Evolutionary conservation across 2,329 filamentous ascomycete genomes (phyloP).

Genomic region (Elsinoe australis): DNA sequence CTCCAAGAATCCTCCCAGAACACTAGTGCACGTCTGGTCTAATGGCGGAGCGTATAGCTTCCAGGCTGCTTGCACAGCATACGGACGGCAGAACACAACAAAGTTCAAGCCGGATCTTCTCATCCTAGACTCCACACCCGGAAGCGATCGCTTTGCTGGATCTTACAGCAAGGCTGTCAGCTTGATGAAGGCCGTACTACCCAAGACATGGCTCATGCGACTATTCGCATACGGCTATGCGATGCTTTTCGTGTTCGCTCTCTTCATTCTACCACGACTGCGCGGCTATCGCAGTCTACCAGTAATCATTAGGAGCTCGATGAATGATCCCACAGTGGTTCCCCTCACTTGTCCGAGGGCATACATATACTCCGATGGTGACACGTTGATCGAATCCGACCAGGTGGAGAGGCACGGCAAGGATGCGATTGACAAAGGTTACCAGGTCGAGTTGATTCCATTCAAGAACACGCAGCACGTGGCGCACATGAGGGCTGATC

Average conservation of each 20-base stretch:
- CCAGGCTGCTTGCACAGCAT: constrained; percentile 4
- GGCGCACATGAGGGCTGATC: constrained; percentile 42
- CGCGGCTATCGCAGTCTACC: constrained; percentile 22
- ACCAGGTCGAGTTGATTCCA: constrained; percentile 38
- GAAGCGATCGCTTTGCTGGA: constrained; percentile 13
- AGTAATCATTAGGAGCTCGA: constrained; percentile 31
- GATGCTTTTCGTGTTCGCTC: constrained; percentile 2
- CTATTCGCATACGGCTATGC: constrained; percentile 3
- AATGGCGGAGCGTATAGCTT: constrained; percentile 16
- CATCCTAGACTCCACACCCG: constrained; percentile 12
- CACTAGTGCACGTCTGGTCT: constrained; percentile 13
- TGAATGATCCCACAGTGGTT: constrained; percentile 32
- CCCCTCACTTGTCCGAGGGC: constrained; percentile 38
- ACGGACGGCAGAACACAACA: not conserved
- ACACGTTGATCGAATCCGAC: constrained; percentile 41
- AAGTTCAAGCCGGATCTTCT: constrained; percentile 1
- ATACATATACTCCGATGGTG: constrained; percentile 48
- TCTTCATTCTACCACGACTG: constrained; percentile 8
- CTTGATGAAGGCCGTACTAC: constrained; percentile 5
- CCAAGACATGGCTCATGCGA: constrained; percentile 7
- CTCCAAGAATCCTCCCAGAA: constrained; percentile 19
- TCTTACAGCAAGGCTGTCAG: constrained; percentile 7
- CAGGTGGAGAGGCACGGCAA: constrained; percentile 45
- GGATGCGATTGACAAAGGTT: constrained; percentile 36
- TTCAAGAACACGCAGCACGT: constrained; percentile 47